Evolutionary conservation across 2,329 filamentous ascomycete species (phyloP).

Genomic region (Trichoderma cornu-damae): DNA sequence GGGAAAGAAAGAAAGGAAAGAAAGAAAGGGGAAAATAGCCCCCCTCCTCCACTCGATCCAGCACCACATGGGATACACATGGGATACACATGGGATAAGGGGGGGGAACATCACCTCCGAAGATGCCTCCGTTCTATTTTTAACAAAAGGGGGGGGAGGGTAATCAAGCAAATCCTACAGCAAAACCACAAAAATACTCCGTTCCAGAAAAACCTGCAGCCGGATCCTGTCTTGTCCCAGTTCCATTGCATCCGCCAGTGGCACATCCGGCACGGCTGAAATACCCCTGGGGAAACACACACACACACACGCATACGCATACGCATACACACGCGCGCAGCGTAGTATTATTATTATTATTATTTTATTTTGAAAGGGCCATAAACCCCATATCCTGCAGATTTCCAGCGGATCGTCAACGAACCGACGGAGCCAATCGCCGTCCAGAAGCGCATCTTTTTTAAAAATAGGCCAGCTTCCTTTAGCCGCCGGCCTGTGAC

Average conservation of each 20-base stretch:
- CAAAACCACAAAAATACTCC: neutral
- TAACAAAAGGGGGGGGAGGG: neutral
- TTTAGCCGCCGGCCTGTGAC: constrained; percentile 7
- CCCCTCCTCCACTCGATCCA: neutral
- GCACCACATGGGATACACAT: neutral
- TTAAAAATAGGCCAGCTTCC: constrained; percentile 2
- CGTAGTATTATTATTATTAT: too few species aligned
- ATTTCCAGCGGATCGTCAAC: neutral
- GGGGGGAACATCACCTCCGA: neutral
- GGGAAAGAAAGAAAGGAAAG: too few species aligned
- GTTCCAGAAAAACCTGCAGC: neutral
- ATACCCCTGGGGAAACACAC: too few species aligned
- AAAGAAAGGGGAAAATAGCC: neutral
- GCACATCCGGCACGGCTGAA: neutral
- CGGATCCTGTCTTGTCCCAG: neutral
- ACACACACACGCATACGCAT: too few species aligned
- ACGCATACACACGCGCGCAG: too few species aligned
- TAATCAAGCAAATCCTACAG: neutral
- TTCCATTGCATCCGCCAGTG: neutral
- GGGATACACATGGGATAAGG: neutral
- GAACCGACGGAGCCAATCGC: neutral
- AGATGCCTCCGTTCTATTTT: neutral
- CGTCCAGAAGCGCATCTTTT: neutral
- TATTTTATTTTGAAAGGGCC: too few species aligned
- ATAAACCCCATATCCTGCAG: neutral